These are phyloP conservation scores for Myxozyma udenii DNA, from an alignment of 805 yeast species.

Conservation along the genomic window DNA sequence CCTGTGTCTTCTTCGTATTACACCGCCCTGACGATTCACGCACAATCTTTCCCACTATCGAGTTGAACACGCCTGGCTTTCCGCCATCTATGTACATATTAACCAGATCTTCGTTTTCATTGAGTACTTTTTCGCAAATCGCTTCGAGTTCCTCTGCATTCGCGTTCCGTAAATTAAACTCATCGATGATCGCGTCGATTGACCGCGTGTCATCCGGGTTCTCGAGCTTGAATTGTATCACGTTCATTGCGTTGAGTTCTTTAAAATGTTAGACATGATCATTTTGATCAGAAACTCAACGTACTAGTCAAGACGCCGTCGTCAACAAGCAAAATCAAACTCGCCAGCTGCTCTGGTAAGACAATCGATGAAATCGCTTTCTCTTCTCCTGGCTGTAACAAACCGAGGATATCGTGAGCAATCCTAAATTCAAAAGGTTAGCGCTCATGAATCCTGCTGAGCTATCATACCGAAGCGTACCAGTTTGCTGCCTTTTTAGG, in stretches of 20 bases:
- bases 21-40: constrained; percentile 66
- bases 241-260: constrained; percentile 58
- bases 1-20: constrained; percentile 31
- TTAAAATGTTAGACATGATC: constrained; percentile 40
- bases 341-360: constrained; percentile 49
- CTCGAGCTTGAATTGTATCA: constrained; percentile 42
- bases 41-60: constrained; percentile 82
- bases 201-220: constrained; percentile 42
- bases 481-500: constrained; percentile 36
- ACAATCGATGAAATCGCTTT: constrained; percentile 29
- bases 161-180: constrained; percentile 42
- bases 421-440: constrained; percentile 50
- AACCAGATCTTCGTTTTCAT: constrained; percentile 53
- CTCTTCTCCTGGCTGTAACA: constrained; percentile 51
- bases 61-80: constrained; percentile 63
- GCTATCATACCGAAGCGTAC: constrained; percentile 38
- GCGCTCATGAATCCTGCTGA: neutral
- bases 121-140: constrained; percentile 49
- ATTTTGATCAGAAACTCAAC: constrained; percentile 44
- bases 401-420: constrained; percentile 75
- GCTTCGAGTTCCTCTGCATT: constrained; percentile 42
- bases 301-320: constrained; percentile 51
- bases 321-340: constrained; percentile 53
- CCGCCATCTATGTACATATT: constrained; percentile 56
- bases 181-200: constrained; percentile 47